phyloP scores from a whole-genome alignment of 441 rosid species.

The Cnidoscolus chayamansa region DNA sequence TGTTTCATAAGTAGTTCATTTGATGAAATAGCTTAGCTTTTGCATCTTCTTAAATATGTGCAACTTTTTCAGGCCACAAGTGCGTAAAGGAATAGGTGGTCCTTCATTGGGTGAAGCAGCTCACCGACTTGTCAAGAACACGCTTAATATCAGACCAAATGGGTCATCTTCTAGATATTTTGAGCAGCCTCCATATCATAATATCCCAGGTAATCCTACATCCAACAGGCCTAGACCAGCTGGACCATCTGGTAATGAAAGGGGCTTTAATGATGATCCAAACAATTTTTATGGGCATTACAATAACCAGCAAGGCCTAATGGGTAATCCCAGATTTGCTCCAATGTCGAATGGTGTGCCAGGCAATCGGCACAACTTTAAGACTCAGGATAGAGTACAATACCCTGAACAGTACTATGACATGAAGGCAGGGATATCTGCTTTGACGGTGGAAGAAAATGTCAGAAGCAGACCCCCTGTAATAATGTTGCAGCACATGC shows the following conservation, averaged over 20 bases:
- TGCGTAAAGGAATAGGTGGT: slow-evolving; percentile 80
- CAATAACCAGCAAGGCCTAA: slow-evolving; percentile 37
- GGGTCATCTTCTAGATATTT: slow-evolving; percentile 43
- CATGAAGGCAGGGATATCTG: slow-evolving; percentile 44
- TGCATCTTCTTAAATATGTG: neutral
- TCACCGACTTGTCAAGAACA: slow-evolving; percentile 90
- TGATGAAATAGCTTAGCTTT: neutral
- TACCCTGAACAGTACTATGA: slow-evolving; percentile 45
- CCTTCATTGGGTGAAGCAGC: slow-evolving; percentile 84
- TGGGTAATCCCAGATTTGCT: slow-evolving; percentile 43
- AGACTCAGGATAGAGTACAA: slow-evolving; percentile 45
- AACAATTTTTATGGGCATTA: slow-evolving; percentile 42
- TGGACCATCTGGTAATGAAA: slow-evolving; percentile 54
- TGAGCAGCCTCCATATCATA: slow-evolving; percentile 44
- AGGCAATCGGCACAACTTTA: slow-evolving; percentile 40
- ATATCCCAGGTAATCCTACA: slow-evolving; percentile 40
- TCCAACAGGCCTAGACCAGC: slow-evolving; percentile 53
- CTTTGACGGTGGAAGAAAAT: slow-evolving; percentile 50
- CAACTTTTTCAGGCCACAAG: slow-evolving; percentile 53
- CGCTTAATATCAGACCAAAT: slow-evolving; percentile 67
- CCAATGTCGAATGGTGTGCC: slow-evolving; percentile 40
- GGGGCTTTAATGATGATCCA: slow-evolving; percentile 46
- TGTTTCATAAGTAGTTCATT: neutral
- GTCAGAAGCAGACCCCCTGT: slow-evolving; percentile 32
- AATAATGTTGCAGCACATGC: slow-evolving; percentile 24